phyloP scores from a whole-genome alignment of 2,329 filamentous ascomycete genomes.

The Botrytis tulipae region DNA sequence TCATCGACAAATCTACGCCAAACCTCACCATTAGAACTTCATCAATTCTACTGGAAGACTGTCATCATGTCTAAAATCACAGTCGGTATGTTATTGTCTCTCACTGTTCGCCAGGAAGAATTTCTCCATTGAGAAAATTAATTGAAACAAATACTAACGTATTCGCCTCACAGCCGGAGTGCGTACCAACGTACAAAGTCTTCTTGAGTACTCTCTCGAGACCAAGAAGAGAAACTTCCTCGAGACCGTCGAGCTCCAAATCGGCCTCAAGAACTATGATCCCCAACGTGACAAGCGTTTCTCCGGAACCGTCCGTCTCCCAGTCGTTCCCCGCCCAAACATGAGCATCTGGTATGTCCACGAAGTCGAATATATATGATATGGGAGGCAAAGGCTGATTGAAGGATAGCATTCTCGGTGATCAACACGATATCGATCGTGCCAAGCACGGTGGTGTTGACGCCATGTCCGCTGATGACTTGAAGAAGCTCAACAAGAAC shows the following conservation, averaged over 20 bases:
- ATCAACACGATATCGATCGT: conserved; percentile 99
- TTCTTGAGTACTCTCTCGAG: conserved; percentile 92
- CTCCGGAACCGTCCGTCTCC: conserved; percentile 97
- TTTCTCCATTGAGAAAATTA: background rate
- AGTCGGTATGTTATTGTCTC: conserved; percentile 53
- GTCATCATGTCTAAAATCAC: conserved; percentile 85
- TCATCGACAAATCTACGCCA: conserved; percentile 38
- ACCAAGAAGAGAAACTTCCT: conserved; percentile 99
- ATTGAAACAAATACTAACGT: conserved; percentile 20
- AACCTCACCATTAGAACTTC: conserved; percentile 71
- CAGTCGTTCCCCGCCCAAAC: conserved; percentile 83
- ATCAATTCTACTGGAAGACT: conserved; percentile 79
- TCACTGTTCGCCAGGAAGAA: background rate
- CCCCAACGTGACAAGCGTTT: conserved; percentile 99
- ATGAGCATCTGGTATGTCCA: conserved; percentile 74
- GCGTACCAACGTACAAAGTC: conserved; percentile 87
- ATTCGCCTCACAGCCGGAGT: conserved; percentile 73
- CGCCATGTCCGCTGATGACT: conserved; percentile 95
- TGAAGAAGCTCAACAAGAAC: conserved; percentile 99
- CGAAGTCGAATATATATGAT: conserved; percentile 22
- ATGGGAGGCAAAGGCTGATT: conserved; percentile 34
- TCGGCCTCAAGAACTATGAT: conserved; percentile 98
- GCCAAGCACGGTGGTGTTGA: conserved; percentile 99
- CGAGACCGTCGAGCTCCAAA: conserved; percentile 88
- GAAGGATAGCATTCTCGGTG: conserved; percentile 67